Conservation (phyloP, 2,329 filamentous ascomycete species). For the Bisporella sp. region DNA sequence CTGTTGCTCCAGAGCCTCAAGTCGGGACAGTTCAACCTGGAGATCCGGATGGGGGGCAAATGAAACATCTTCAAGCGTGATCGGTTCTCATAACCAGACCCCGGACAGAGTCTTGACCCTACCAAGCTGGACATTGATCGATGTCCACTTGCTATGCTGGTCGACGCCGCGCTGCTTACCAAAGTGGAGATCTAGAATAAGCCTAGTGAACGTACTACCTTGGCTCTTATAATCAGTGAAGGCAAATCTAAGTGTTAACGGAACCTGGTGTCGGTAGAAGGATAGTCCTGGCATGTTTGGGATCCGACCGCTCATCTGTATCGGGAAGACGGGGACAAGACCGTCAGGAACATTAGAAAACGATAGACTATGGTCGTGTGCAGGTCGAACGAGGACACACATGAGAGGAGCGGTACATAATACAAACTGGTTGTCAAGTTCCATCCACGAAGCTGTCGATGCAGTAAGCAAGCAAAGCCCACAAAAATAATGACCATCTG, state of each 20-base stretch:
- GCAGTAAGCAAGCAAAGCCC: background rate
- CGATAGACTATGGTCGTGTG: conserved; percentile 4
- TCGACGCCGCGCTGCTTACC: conserved; percentile 4
- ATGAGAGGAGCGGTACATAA: conserved; percentile 4
- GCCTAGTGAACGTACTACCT: conserved; percentile 2
- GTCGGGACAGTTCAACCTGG: conserved; percentile 3
- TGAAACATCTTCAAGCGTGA: conserved; percentile 7
- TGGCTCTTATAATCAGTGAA: conserved; percentile 6
- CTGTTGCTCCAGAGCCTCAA: conserved; percentile 5
- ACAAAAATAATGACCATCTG: background rate
- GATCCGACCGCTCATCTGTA: conserved; percentile 7
- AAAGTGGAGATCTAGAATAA: conserved; percentile 5
- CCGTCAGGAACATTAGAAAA: conserved; percentile 6
- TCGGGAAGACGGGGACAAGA: conserved; percentile 5
- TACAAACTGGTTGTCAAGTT: conserved; percentile 5
- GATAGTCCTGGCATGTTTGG: conserved; percentile 2
- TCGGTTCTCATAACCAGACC: conserved; percentile 6
- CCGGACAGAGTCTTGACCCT: conserved; percentile 3
- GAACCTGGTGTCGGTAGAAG: conserved; percentile 7
- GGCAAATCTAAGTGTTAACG: conserved; percentile 4
- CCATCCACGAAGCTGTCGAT: conserved; percentile 6
- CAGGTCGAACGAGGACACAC: conserved; percentile 5
- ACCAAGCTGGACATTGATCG: conserved; percentile 6
- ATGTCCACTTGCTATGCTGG: conserved; percentile 6
- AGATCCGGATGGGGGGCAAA: conserved; percentile 4